A percentile compares a stretch with the other conserved stretches of the same genome.
These are phyloP conservation scores for Alnus glutinosa DNA, from an alignment of 306 rosid species.

Conservation along the genomic window DNA sequence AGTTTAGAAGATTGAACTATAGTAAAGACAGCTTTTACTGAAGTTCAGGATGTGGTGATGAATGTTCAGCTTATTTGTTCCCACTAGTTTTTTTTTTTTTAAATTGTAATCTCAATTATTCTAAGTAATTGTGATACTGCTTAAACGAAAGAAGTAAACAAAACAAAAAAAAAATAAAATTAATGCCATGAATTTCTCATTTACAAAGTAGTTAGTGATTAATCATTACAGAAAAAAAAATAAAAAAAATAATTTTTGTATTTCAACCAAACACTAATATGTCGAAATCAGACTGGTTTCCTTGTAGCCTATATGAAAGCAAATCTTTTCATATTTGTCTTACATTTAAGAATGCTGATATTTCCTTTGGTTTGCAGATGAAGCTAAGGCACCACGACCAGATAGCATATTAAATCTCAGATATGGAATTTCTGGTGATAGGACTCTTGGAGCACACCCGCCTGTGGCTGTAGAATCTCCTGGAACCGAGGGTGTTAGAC, in stretches of 20 bases:
- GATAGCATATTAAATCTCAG: conserved; percentile 79
- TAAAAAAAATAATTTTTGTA: neutral
- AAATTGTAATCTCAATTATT: no score
- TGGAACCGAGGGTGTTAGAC: conserved; percentile 46
- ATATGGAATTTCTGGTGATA: conserved; percentile 83
- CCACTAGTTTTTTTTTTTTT: no score
- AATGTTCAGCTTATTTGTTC: neutral
- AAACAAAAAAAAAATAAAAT: neutral
- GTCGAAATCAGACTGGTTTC: neutral
- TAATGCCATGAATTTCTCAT: neutral
- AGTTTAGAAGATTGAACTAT: neutral
- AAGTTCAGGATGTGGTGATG: neutral
- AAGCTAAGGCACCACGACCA: conserved; percentile 37
- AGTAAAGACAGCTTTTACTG: neutral
- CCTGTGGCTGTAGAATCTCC: conserved; percentile 55
- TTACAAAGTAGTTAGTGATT: neutral
- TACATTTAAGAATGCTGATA: neutral
- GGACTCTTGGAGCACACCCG: conserved; percentile 85
- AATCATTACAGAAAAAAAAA: neutral
- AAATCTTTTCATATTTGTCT: neutral
- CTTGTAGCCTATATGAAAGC: neutral
- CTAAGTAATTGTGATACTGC: neutral
- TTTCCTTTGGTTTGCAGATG: conserved; percentile 46
- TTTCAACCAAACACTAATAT: neutral
- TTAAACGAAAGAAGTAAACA: neutral